These are phyloP conservation scores for Aphanoascus verrucosus DNA, from an alignment of 2,329 filamentous ascomycete genomes.

Conservation along the genomic window DNA sequence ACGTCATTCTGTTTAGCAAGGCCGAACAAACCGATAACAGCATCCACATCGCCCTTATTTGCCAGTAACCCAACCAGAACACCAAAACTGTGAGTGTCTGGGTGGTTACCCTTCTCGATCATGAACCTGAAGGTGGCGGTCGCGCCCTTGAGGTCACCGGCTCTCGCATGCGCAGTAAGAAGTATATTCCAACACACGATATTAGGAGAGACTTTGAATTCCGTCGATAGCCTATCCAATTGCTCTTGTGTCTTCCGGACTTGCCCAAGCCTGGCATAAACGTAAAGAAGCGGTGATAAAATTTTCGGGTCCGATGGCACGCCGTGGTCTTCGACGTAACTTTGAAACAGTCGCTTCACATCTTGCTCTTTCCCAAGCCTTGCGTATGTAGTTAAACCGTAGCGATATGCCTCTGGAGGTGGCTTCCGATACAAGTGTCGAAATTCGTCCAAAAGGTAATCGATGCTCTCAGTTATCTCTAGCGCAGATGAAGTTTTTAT, in stretches of 20 bases:
- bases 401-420: slow-evolving; percentile 26
- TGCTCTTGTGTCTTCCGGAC: slow-evolving; percentile 47
- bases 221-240: slow-evolving; percentile 50
- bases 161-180: slow-evolving; percentile 58
- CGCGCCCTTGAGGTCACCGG: slow-evolving; percentile 56
- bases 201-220: slow-evolving; percentile 49
- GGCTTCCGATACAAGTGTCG: slow-evolving; percentile 26
- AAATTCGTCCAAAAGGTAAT: slow-evolving; percentile 35
- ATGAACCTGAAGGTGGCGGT: slow-evolving; percentile 55
- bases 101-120: slow-evolving; percentile 37
- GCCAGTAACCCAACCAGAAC: slow-evolving; percentile 64
- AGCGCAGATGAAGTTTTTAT: slow-evolving; percentile 22
- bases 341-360: slow-evolving; percentile 38
- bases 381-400: slow-evolving; percentile 35
- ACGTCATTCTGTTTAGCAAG: slow-evolving; percentile 48
- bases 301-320: slow-evolving; percentile 24
- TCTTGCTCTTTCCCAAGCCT: slow-evolving; percentile 37
- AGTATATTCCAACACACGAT: slow-evolving; percentile 63
- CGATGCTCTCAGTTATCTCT: slow-evolving; percentile 28
- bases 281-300: slow-evolving; percentile 54
- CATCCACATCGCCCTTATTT: slow-evolving; percentile 60
- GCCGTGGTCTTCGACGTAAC: slow-evolving; percentile 31
- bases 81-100: slow-evolving; percentile 56
- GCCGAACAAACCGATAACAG: slow-evolving; percentile 54
- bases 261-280: slow-evolving; percentile 60